Percentiles rank a stretch among this genome's conserved stretches.
Evolutionary conservation across 306 rosid genomes (phyloP).

Genomic region (Rosa chinensis): DNA sequence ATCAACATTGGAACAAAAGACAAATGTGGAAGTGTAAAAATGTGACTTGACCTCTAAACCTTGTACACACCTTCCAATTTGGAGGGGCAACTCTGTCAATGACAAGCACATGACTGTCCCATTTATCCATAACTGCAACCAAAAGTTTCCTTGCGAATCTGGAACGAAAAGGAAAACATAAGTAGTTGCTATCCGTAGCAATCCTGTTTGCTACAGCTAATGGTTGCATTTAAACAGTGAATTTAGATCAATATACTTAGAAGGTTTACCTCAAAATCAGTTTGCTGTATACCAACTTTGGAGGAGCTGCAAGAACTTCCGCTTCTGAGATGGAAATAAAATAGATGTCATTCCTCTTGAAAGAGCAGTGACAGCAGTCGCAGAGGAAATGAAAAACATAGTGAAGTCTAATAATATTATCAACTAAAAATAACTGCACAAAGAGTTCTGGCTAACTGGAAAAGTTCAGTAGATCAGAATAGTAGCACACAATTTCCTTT

Average conservation of each 20-base stretch:
- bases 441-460: not conserved
- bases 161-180: constrained; percentile 29
- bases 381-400: constrained; percentile 24
- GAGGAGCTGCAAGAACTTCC: constrained; percentile 91
- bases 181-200: constrained; percentile 5
- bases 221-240: not conserved
- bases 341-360: constrained; percentile 24
- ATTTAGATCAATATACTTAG: constrained; percentile 4
- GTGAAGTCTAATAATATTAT: constrained; percentile 9
- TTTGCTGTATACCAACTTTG: constrained; percentile 86
- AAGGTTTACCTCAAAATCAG: constrained; percentile 70
- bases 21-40: not conserved
- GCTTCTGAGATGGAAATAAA: constrained; percentile 60
- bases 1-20: constrained; percentile 10
- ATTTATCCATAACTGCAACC: constrained; percentile 75
- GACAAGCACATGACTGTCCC: constrained; percentile 68
- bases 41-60: constrained; percentile 15
- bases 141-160: constrained; percentile 81
- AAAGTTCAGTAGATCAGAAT: not conserved
- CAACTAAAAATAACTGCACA: constrained; percentile 3
- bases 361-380: constrained; percentile 9
- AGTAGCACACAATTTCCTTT: not conserved
- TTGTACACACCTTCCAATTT: constrained; percentile 73
- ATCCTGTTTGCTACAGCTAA: constrained; percentile 7
- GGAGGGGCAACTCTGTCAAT: constrained; percentile 75